These are phyloP conservation scores for Volvariella volvacea DNA, from an alignment of 1,284 basidiomycete genomes.

Conservation along the genomic window DNA sequence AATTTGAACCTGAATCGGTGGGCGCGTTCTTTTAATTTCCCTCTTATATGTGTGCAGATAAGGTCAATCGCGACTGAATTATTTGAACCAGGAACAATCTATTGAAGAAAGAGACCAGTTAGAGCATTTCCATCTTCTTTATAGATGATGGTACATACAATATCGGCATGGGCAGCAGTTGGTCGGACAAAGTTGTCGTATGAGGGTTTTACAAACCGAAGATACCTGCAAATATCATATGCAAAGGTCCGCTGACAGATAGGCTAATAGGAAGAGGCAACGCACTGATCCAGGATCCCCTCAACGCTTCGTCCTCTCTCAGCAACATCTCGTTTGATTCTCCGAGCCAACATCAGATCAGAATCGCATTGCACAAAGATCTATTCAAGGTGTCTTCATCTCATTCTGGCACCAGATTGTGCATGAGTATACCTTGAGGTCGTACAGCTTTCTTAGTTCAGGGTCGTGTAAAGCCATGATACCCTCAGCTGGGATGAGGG, in stretches of 20 bases:
- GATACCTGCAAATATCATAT: constrained; percentile 47
- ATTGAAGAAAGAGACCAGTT: constrained; percentile 2
- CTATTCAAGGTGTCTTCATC: constrained; percentile 36
- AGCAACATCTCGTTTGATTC: constrained; percentile 82
- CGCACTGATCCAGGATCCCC: constrained; percentile 85
- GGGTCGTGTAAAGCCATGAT: constrained; percentile 88
- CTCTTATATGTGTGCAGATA: constrained; percentile 85
- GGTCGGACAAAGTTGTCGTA: constrained; percentile 96
- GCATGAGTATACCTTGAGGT: constrained; percentile 69
- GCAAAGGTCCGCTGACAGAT: background rate
- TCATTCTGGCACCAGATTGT: background rate
- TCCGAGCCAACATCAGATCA: constrained; percentile 93
- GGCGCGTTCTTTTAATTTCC: constrained; percentile 76
- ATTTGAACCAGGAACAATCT: constrained; percentile 89
- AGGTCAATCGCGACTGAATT: constrained; percentile 92
- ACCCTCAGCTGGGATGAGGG: constrained; percentile 62
- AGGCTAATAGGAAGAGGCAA: constrained; percentile 6
- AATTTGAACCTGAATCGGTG: constrained; percentile 72
- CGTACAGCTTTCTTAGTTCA: constrained; percentile 75
- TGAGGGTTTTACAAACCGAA: constrained; percentile 89
- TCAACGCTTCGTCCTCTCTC: constrained; percentile 84
- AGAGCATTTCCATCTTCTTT: background rate
- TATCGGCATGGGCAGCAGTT: constrained; percentile 81
- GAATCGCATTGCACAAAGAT: constrained; percentile 88
- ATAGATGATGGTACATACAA: constrained; percentile 61